Evolutionary conservation across 2,329 filamentous ascomycete genomes (phyloP).

Genomic region (Aspergillus fructus): DNA sequence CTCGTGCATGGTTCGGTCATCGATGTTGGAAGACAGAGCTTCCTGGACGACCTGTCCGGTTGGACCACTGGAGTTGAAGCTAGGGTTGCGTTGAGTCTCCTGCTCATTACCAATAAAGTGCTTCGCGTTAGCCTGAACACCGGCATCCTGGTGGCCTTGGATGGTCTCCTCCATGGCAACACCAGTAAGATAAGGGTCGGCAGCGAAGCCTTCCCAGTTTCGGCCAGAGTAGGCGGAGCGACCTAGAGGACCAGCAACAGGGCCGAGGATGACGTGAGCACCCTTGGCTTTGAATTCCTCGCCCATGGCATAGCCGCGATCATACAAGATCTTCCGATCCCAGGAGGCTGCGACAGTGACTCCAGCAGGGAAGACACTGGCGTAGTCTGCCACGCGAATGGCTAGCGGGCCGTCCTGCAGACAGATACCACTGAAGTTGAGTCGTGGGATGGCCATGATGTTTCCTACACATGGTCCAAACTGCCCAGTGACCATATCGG

Average conservation of each 20-base stretch:
- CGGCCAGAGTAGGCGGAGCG: conserved; percentile 25
- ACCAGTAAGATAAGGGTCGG: conserved; percentile 48
- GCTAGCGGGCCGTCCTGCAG: conserved; percentile 45
- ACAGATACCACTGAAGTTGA: conserved; percentile 31
- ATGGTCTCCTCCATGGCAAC: conserved; percentile 44
- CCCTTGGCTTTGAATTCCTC: conserved; percentile 45
- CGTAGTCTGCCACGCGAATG: conserved; percentile 66
- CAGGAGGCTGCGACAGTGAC: conserved; percentile 67
- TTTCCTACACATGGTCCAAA: conserved; percentile 33
- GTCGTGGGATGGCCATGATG: conserved; percentile 28
- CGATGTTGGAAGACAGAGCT: conserved; percentile 54
- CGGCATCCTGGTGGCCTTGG: conserved; percentile 60
- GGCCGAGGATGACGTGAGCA: conserved; percentile 44
- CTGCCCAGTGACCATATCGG: conserved; percentile 28
- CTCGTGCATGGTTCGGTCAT: conserved; percentile 74
- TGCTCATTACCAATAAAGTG: conserved; percentile 66
- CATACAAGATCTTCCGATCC: conserved; percentile 56
- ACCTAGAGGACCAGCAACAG: conserved; percentile 43
- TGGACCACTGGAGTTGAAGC: conserved; percentile 36
- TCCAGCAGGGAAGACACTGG: conserved; percentile 71
- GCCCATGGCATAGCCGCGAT: conserved; percentile 55
- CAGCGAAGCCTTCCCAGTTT: conserved; percentile 45
- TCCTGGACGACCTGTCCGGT: conserved; percentile 18
- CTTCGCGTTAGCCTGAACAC: conserved; percentile 25
- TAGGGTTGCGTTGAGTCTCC: conserved; percentile 50